phyloP scores from a whole-genome alignment of 352 stramenopile genomes.

The Globisporangium barbulae region DNA sequence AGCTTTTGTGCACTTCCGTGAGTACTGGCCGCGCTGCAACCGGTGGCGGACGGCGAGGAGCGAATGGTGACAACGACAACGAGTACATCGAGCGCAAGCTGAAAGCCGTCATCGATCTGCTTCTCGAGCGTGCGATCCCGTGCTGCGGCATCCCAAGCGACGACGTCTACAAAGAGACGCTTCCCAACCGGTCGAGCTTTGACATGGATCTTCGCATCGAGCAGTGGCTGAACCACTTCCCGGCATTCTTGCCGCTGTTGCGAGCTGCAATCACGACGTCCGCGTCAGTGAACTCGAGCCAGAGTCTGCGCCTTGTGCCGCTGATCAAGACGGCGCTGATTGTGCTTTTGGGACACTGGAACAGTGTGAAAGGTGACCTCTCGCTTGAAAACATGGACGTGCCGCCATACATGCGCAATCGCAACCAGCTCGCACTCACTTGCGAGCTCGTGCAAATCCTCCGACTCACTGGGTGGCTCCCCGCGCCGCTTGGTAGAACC shows the following conservation, averaged over 20 bases:
- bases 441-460: conserved; percentile 67
- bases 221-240: conserved; percentile 84
- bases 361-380: conserved; percentile 73
- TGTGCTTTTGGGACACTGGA: conserved; percentile 78
- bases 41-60: background rate
- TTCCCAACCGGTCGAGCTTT: conserved; percentile 80
- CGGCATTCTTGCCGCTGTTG: conserved; percentile 61
- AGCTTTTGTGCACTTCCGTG: conserved; percentile 32
- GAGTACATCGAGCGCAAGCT: conserved; percentile 37
- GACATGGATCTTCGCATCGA: conserved; percentile 79
- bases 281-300: conserved; percentile 32
- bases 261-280: conserved; percentile 39
- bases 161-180: conserved; percentile 78
- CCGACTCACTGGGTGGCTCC: conserved; percentile 55
- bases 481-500: conserved; percentile 40
- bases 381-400: conserved; percentile 66
- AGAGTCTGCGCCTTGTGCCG: conserved; percentile 56
- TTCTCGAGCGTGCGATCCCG: conserved; percentile 70
- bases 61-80: conserved; percentile 2
- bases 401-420: conserved; percentile 79
- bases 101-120: conserved; percentile 58
- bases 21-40: conserved; percentile 16
- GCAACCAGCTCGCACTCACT: conserved; percentile 62
- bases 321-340: conserved; percentile 75
- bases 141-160: conserved; percentile 76